Conservation (phyloP, 441 rosid genomes). For the Cnidoscolus chayamansa region DNA sequence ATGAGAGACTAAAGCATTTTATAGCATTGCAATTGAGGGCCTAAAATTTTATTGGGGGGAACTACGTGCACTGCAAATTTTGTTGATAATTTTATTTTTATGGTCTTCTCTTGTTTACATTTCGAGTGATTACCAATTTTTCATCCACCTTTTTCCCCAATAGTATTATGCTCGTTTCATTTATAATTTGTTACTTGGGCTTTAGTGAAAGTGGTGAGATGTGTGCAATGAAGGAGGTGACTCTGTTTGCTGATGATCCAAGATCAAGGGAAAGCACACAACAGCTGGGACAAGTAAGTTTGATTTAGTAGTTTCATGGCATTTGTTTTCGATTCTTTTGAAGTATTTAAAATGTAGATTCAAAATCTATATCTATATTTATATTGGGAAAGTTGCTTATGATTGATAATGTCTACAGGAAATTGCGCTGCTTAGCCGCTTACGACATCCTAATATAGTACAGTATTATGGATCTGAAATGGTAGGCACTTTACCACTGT, state of each 20-base stretch:
- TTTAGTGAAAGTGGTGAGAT: slow-evolving; percentile 82
- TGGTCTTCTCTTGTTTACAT: background rate
- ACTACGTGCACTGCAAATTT: no score
- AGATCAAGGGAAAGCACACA: slow-evolving; percentile 79
- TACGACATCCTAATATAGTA: slow-evolving; percentile 85
- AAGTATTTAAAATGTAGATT: background rate
- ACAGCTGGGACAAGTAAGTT: slow-evolving; percentile 68
- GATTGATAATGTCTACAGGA: slow-evolving; percentile 46
- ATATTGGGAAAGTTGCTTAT: slow-evolving; percentile 4
- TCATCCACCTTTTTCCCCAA: background rate
- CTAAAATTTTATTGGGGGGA: background rate
- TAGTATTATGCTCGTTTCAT: slow-evolving; percentile 16
- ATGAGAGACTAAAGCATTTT: background rate
- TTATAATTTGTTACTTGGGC: slow-evolving; percentile 20
- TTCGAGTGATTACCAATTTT: background rate
- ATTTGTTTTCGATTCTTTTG: background rate
- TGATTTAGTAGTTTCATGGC: background rate
- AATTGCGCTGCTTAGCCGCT: slow-evolving; percentile 63
- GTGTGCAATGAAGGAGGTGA: slow-evolving; percentile 97
- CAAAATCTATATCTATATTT: background rate
- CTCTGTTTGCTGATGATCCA: slow-evolving; percentile 75
- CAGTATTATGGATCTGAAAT: slow-evolving; percentile 94
- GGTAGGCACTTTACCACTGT: slow-evolving; percentile 37
- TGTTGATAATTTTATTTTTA: no score
- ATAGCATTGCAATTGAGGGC: background rate